phyloP scores from a whole-genome alignment of 2,329 filamentous ascomycete genomes.

The Botrytis sinoallii region DNA sequence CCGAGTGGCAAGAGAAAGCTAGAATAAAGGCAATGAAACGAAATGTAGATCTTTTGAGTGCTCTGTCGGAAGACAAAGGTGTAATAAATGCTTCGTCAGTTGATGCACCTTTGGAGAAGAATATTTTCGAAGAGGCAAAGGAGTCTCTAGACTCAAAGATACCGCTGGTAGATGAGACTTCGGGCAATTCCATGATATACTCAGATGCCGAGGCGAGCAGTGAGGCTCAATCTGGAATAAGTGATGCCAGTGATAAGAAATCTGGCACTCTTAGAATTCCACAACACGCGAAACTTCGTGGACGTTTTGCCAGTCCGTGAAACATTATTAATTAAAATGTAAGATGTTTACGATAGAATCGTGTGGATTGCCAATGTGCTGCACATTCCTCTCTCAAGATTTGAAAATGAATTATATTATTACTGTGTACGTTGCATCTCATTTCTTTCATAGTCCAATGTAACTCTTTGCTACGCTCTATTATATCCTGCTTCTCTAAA shows the following conservation, averaged over 20 bases:
- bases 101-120: too few relatives aligned
- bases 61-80: neutral
- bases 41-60: neutral
- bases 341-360: neutral
- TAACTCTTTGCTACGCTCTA: neutral
- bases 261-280: too few relatives aligned
- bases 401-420: neutral
- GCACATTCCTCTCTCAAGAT: neutral
- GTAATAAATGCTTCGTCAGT: neutral
- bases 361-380: neutral
- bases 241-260: neutral
- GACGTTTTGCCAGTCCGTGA: neutral
- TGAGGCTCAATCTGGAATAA: neutral
- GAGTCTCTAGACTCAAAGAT: neutral
- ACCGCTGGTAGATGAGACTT: neutral
- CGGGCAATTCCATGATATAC: neutral
- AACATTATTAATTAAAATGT: neutral
- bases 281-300: neutral
- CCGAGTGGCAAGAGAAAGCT: slow-evolving; percentile 11
- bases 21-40: neutral
- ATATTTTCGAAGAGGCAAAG: neutral
- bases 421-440: neutral
- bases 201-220: neutral
- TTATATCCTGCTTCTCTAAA: neutral
- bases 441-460: neutral